These are phyloP conservation scores for Cryptosporidium parvum DNA, from an alignment of 169 alveolate species.

Conservation along the genomic window DNA sequence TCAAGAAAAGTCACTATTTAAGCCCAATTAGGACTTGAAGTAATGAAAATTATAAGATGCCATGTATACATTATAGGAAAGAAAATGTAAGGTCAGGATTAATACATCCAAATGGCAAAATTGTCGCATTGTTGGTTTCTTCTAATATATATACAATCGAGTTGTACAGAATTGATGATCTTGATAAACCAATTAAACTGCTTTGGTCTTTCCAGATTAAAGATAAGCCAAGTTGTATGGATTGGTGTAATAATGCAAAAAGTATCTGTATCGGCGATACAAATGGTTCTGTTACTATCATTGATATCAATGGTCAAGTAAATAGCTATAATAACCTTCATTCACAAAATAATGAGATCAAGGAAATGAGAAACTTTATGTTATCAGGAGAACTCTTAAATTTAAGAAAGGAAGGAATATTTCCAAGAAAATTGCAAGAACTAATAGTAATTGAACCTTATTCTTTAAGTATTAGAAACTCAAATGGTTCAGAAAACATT, in stretches of 20 bases:
- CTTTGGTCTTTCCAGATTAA: conserved; percentile 55
- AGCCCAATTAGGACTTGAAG: not conserved
- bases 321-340: conserved; percentile 17
- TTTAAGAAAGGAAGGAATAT: conserved; percentile 3
- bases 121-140: conserved; percentile 40
- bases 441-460: conserved; percentile 40
- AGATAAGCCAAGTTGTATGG: conserved; percentile 28
- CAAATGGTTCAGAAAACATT: not conserved
- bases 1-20: not conserved
- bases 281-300: conserved; percentile 44
- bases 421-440: conserved; percentile 19
- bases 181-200: conserved; percentile 19
- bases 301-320: conserved; percentile 35
- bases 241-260: conserved; percentile 34
- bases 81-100: conserved; percentile 48
- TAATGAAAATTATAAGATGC: conserved; percentile 21
- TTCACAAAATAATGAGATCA: conserved; percentile 9
- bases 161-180: conserved; percentile 25
- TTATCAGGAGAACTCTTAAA: not conserved
- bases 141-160: conserved; percentile 50
- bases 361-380: not conserved
- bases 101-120: conserved; percentile 55
- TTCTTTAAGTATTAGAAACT: not conserved
- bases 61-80: conserved; percentile 63
- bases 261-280: conserved; percentile 59